These are phyloP conservation scores for Chaetomium globosum DNA, from an alignment of 2,329 filamentous ascomycete species.

Conservation along the genomic window DNA sequence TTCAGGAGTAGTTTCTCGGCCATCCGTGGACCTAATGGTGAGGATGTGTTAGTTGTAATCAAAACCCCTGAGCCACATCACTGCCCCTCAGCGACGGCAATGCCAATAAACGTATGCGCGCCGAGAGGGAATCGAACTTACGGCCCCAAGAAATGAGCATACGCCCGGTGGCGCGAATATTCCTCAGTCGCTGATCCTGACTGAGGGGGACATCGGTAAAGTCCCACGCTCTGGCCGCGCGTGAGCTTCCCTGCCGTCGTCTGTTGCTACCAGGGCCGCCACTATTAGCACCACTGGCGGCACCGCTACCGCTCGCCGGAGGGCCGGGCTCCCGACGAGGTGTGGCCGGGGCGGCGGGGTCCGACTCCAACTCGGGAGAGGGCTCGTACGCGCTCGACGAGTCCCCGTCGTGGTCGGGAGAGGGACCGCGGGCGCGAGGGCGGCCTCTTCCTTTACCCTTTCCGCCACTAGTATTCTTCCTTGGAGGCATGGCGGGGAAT, in stretches of 20 bases:
- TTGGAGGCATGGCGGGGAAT: background rate
- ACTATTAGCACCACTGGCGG: background rate
- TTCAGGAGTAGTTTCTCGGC: background rate
- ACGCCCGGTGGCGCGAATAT: background rate
- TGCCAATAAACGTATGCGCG: background rate
- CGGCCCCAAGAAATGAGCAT: background rate
- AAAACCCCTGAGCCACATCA: background rate
- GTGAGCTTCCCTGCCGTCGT: background rate
- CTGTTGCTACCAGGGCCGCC: background rate
- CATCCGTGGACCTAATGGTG: background rate
- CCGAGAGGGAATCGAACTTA: background rate
- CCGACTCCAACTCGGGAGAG: background rate
- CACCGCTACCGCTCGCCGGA: background rate
- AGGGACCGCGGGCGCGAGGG: background rate
- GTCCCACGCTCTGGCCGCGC: background rate
- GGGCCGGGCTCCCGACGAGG: background rate
- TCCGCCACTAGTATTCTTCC: background rate
- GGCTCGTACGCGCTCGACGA: background rate
- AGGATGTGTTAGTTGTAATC: background rate
- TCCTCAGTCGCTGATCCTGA: background rate
- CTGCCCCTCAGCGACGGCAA: background rate
- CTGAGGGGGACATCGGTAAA: background rate
- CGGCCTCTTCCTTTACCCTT: background rate
- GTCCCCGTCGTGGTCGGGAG: background rate
- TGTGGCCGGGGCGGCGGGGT: background rate